Conservation (phyloP, 2,329 filamentous ascomycete species). For the Orbilia oligospora region DNA sequence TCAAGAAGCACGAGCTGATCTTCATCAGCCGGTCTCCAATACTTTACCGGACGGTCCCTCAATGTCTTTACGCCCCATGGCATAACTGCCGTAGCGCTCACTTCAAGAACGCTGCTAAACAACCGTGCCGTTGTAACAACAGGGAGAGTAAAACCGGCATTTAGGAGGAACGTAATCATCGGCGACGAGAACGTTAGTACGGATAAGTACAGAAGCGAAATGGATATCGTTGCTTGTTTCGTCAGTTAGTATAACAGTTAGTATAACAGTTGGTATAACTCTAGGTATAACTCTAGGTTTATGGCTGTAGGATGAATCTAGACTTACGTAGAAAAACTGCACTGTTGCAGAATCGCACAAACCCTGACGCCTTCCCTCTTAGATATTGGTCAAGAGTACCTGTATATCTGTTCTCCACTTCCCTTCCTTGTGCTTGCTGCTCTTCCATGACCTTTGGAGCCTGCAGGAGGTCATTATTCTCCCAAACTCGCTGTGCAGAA, state of each 20-base stretch:
- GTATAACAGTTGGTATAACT: background rate
- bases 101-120: slow-evolving; percentile 70
- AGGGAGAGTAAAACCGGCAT: slow-evolving; percentile 69
- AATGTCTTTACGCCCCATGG: slow-evolving; percentile 69
- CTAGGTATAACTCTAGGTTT: background rate
- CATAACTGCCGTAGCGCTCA: slow-evolving; percentile 72
- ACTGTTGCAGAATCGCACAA: slow-evolving; percentile 67
- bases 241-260: slow-evolving; percentile 3
- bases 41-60: slow-evolving; percentile 50
- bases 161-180: slow-evolving; percentile 73
- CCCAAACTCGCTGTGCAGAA: slow-evolving; percentile 68
- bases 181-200: slow-evolving; percentile 72
- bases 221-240: slow-evolving; percentile 68
- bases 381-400: slow-evolving; percentile 24
- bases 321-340: slow-evolving; percentile 67
- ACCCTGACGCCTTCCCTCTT: slow-evolving; percentile 64
- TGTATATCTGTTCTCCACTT: background rate
- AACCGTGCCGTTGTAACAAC: slow-evolving; percentile 67
- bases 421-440: background rate
- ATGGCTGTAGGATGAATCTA: background rate
- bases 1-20: slow-evolving; percentile 61
- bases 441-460: slow-evolving; percentile 64
- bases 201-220: slow-evolving; percentile 72
- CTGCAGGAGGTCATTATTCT: slow-evolving; percentile 65
- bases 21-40: slow-evolving; percentile 34